Base-by-base conservation (phyloP, 352 stramenopile genomes). In the Pythium biforme region DNA sequence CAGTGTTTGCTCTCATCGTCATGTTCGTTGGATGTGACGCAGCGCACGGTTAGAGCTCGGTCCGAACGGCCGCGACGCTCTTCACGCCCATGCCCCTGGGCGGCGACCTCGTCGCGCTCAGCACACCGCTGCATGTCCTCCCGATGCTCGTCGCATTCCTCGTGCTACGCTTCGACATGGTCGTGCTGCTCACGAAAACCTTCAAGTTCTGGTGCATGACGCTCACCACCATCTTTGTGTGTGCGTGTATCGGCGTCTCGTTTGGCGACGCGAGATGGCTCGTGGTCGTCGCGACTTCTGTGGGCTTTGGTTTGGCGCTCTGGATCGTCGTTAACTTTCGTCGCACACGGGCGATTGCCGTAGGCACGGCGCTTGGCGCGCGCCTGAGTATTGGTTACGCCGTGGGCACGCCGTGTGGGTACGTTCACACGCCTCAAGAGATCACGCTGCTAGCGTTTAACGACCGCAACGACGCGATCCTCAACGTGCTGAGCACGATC, bases 151-250 rank as follows among this genome's bases (percentile, higher is more conserved):
- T n/a, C 1, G 22, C 31, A n/a, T 40, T 49, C 10, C 31, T 56
- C 7, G 20, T 7, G 10, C 11, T 64, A 20, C 56, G 56, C 15
- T 27, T 25, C 33, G 56, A 56, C 19, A 50, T 64, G 22, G 23
- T 64, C 17, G 31, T 27, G 46, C 46, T 56, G 34, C 29, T 64
- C n/a, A 20, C 22, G 5, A 23, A 26, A 4, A 55, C 46, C n/a
- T 64, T 50, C 47, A 46, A 64, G 26, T 64, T 64, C 23, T 64
- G 56, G 56, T 56, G 50, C 47, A 25, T 46, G 15, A 25, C 40
- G 40, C 40, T 46, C 40, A 25, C 10, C 3, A 46, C 23, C 40
- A 2, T 25, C 11, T 22, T 46, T 6, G 40, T 25, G 5, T 46
- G 17, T 17, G 40, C 10, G n/a, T 4, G n/a, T 10, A 17, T 46